A percentile compares a stretch with the other conserved stretches of the same genome.
Conservation (phyloP, 371 early-diverging fungal species). For the Lichtheimia corymbifera region DNA sequence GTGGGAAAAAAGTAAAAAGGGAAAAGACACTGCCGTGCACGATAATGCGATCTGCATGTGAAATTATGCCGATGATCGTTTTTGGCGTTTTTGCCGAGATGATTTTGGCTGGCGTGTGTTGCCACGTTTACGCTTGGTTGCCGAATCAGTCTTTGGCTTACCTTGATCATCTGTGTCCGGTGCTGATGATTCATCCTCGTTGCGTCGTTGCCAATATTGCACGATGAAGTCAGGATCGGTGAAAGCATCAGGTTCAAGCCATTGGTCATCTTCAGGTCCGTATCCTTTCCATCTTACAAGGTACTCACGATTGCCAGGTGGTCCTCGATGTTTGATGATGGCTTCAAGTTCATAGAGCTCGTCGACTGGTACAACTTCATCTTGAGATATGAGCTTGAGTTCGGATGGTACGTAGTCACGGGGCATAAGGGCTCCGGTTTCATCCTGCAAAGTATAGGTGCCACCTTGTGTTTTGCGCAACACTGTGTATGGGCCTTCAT, state of each 20-base stretch:
- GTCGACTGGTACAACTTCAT: constrained; percentile 5
- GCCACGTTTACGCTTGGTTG: too few species aligned
- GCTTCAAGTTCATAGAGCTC: constrained; percentile 14
- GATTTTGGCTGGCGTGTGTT: too few species aligned
- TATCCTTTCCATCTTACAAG: constrained; percentile 18
- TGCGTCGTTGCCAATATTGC: constrained; percentile 4
- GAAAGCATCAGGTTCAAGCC: not conserved
- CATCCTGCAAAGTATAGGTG: constrained; percentile 12
- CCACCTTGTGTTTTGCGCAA: constrained; percentile 12
- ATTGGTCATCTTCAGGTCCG: not conserved
- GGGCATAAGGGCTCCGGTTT: not conserved
- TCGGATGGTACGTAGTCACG: constrained; percentile 6
- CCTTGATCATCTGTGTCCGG: too few species aligned
- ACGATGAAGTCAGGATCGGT: not conserved
- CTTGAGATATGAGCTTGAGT: constrained; percentile 15
- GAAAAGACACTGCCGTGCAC: too few species aligned
- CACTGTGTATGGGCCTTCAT: constrained; percentile 14
- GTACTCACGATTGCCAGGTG: constrained; percentile 4
- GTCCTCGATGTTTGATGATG: constrained; percentile 5
- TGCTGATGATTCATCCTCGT: too few species aligned
- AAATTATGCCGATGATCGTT: too few species aligned
- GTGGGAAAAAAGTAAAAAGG: too few species aligned
- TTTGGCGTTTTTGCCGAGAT: too few species aligned
- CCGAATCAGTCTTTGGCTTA: too few species aligned
- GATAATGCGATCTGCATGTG: too few species aligned